Base-by-base conservation (phyloP, 352 stramenopile genomes). In the Globisporangium cylindrosporum region DNA sequence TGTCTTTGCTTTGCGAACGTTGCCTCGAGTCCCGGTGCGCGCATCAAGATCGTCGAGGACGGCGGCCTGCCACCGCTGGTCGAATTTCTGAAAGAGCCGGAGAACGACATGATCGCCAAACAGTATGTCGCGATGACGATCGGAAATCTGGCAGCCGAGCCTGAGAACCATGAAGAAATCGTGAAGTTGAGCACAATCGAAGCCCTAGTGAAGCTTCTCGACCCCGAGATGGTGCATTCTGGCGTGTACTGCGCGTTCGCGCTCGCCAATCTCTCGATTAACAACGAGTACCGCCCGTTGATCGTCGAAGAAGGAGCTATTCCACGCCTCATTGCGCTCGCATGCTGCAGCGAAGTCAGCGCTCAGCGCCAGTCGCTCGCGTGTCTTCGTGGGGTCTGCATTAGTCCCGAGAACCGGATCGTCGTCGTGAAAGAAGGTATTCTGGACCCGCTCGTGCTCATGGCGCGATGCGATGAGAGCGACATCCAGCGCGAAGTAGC, bases 111-210 rank as follows among this genome's bases (percentile, higher is more conserved):
- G 32, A 91, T 98, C 60, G 93, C 88, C n/a, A 87, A 94, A 65
- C 95, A 99, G 72, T 99, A 99, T 64, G 84, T 93, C 32, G 96
- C 97, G 2, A 98, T 99, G 94, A 87, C 87, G 15, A 80, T 99
- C 46, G 97, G 97, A 6, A 99, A 99, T 69, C 69, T 99, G 57
- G 92, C 97, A 2, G 94, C 94, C 10, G 94, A 99, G 54, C 87
- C 90, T 0, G 92, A 97, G 36, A 98, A 96, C 63, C 96, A 99
- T 72, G 94, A 99, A 70, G 91, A 97, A 32, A 97, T 99, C 55
- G 89, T 98, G 25, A 95, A 98, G 64, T 71, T 96, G 4, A 82
- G 87, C 48, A 86, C 85, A 4, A 96, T 99, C 41, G 80, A 87
- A 57, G 76, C 91, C n/a, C 78, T 99, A 4, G 90, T 99, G 22